Conservation (phyloP, 768 basidiomycete species). For the Trametes elegans region DNA sequence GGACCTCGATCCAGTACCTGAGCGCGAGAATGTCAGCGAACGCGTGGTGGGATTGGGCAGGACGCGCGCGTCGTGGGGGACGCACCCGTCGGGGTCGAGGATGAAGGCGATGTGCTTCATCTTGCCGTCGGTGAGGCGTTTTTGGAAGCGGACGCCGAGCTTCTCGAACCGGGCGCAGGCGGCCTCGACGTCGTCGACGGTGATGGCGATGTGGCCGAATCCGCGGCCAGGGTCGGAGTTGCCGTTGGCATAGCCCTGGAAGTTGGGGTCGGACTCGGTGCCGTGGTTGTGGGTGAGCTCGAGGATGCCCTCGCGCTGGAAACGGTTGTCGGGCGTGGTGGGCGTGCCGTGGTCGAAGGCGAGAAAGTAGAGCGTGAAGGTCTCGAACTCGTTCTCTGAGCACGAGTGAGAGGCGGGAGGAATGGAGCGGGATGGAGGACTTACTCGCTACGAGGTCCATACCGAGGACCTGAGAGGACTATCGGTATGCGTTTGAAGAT, state of each 20-base stretch:
- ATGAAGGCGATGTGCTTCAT: conserved; percentile 86
- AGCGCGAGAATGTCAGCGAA: neutral
- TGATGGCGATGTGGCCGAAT: conserved; percentile 89
- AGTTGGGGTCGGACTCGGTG: conserved; percentile 74
- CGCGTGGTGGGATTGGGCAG: neutral
- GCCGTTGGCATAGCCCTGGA: conserved; percentile 82
- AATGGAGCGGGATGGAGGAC: conserved; percentile 2
- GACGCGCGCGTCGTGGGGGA: neutral
- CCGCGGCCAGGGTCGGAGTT: conserved; percentile 79
- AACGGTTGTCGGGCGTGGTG: conserved; percentile 21
- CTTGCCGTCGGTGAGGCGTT: conserved; percentile 78
- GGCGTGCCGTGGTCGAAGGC: conserved; percentile 59
- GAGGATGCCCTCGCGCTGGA: conserved; percentile 43
- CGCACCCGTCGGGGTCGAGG: conserved; percentile 79
- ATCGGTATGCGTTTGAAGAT: neutral
- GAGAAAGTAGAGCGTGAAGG: conserved; percentile 84
- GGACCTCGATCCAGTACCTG: conserved; percentile 63
- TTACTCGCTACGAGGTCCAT: conserved; percentile 31
- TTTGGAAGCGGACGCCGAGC: conserved; percentile 83
- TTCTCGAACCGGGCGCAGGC: conserved; percentile 83
- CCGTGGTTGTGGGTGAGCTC: conserved; percentile 91
- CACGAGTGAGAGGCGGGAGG: neutral
- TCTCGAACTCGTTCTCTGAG: conserved; percentile 51
- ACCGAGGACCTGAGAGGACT: conserved; percentile 27
- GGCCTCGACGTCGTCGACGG: conserved; percentile 77